A percentile compares a stretch with the other conserved stretches of the same genome.
Evolutionary conservation across 257 asterid genomes (phyloP).

Genomic region (Anisodus acutangulus): DNA sequence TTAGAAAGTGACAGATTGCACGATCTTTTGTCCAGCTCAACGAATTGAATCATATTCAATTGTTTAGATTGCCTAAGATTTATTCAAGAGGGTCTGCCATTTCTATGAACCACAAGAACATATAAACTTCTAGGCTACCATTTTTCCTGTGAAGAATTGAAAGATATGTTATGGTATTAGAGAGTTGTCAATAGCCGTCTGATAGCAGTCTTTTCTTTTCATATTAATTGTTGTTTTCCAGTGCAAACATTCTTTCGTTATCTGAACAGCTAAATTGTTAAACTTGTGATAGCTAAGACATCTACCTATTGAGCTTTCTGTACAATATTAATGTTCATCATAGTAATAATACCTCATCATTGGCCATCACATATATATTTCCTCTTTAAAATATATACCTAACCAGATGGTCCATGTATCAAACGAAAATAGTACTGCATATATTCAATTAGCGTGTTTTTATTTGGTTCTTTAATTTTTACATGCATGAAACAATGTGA

Average conservation of each 20-base stretch:
- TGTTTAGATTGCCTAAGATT: not conserved
- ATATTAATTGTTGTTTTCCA: slow-evolving; percentile 7
- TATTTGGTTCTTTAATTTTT: not conserved
- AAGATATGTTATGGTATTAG: not conserved
- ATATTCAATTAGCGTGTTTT: not conserved
- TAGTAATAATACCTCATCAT: slow-evolving; percentile 23
- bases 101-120: slow-evolving; percentile 10
- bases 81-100: not conserved
- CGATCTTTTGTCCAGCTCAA: not conserved
- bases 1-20: slow-evolving; percentile 16
- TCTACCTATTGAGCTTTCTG: not conserved
- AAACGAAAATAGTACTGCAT: not conserved
- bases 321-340: not conserved
- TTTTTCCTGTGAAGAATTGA: not conserved
- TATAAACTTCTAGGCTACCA: too few species aligned
- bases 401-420: not conserved
- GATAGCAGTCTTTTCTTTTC: not conserved
- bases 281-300: not conserved
- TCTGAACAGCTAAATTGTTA: not conserved
- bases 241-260: not conserved
- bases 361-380: not conserved
- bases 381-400: slow-evolving; percentile 6
- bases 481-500: not conserved
- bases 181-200: slow-evolving; percentile 15
- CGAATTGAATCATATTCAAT: not conserved